These are phyloP conservation scores for Tieghemostelium lacteum DNA, from an alignment of 78 protist genomes.

Conservation along the genomic window DNA sequence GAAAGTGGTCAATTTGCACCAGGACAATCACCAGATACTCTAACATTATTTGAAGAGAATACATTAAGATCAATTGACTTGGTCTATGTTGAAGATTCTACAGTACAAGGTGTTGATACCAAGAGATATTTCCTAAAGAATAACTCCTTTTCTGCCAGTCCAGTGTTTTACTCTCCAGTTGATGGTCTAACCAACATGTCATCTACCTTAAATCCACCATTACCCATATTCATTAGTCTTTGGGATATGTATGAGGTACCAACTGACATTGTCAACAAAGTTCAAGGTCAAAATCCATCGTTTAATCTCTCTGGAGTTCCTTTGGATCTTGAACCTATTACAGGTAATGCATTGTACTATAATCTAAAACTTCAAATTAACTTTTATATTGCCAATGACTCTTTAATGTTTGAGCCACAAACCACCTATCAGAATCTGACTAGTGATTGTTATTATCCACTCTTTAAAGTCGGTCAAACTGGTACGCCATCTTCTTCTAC, in stretches of 20 bases:
- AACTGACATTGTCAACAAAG: background rate
- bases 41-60: conserved; percentile 52
- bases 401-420: background rate
- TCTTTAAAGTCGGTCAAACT: conserved; percentile 63
- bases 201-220: background rate
- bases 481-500: conserved; percentile 23
- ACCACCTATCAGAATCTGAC: background rate
- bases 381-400: background rate
- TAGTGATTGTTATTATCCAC: conserved; percentile 6
- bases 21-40: background rate
- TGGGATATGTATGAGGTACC: conserved; percentile 78
- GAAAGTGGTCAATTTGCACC: conserved; percentile 76
- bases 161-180: background rate
- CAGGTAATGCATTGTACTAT: conserved; percentile 68
- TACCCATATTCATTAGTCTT: conserved; percentile 32
- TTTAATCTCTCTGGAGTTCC: conserved; percentile 35
- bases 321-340: conserved; percentile 59
- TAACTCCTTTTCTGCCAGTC: conserved; percentile 9
- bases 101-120: conserved; percentile 21
- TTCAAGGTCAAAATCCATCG: conserved; percentile 29
- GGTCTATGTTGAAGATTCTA: background rate
- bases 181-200: conserved; percentile 41
- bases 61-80: conserved; percentile 22
- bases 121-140: conserved; percentile 33
- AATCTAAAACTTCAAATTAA: conserved; percentile 51